phyloP scores from a whole-genome alignment of 257 asterid genomes.

The Oldenlandia corymbosa region DNA sequence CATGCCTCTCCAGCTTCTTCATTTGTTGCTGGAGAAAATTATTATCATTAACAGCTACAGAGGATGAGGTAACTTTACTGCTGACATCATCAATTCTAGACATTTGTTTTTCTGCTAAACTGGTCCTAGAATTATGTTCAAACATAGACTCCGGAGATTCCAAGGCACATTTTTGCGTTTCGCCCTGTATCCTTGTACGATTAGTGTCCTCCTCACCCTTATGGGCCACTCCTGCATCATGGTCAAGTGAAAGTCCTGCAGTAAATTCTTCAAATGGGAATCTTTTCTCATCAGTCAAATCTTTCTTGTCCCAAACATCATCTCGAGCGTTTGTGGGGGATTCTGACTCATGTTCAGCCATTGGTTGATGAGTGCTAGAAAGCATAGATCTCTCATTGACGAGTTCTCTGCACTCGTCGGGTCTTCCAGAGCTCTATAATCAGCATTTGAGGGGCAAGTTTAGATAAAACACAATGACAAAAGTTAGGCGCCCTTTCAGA shows the following conservation, averaged over 20 bases:
- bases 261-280: constrained; percentile 25
- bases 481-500: background rate
- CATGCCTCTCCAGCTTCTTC: constrained; percentile 14
- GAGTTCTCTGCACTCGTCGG: constrained; percentile 3
- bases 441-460: background rate
- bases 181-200: constrained; percentile 18
- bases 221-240: constrained; percentile 14
- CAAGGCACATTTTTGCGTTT: constrained; percentile 19
- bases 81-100: constrained; percentile 22
- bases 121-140: constrained; percentile 15
- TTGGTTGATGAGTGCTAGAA: constrained; percentile 18
- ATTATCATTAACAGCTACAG: constrained; percentile 13
- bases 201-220: constrained; percentile 18
- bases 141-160: constrained; percentile 2
- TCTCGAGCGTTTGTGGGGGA: constrained; percentile 20
- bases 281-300: constrained; percentile 10
- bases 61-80: constrained; percentile 8
- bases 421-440: constrained; percentile 22
- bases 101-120: constrained; percentile 10
- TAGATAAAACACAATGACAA: background rate
- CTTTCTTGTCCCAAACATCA: constrained; percentile 21
- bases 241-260: constrained; percentile 27
- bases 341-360: constrained; percentile 29
- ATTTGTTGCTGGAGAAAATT: background rate
- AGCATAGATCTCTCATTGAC: constrained; percentile 19